Percentiles rank a stretch among this genome's conserved stretches.
These are phyloP conservation scores for Cladophialophora carrionii DNA, from an alignment of 2,329 filamentous ascomycete species.

Conservation along the genomic window DNA sequence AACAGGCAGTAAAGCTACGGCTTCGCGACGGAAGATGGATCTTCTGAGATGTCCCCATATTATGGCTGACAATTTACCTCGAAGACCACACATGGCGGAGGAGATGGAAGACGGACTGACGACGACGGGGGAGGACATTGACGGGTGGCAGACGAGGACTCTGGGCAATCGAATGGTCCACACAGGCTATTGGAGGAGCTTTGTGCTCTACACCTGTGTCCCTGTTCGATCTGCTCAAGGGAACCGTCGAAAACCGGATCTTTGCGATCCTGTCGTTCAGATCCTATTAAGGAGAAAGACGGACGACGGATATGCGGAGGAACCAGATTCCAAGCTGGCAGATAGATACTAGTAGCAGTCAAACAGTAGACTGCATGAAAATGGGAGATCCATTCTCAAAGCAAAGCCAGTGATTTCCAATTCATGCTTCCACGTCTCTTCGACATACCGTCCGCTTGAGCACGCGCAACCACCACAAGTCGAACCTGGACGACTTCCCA, in stretches of 20 bases:
- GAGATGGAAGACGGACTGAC: conserved; percentile 3
- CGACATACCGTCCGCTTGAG: too few relatives aligned
- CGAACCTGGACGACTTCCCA: too few relatives aligned
- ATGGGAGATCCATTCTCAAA: not conserved
- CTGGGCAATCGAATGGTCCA: not conserved
- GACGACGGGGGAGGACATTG: conserved; percentile 6
- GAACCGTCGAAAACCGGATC: not conserved
- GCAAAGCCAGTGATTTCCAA: not conserved
- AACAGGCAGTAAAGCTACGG: conserved; percentile 4
- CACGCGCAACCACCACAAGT: too few relatives aligned
- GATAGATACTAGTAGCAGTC: not conserved
- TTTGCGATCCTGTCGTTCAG: not conserved
- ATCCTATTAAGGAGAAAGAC: conserved; percentile 3
- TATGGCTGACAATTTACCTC: conserved; percentile 13
- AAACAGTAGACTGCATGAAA: not conserved
- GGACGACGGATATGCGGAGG: not conserved
- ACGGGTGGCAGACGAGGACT: conserved; percentile 3
- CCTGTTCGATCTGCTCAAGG: not conserved
- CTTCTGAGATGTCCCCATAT: conserved; percentile 21
- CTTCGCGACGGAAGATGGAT: conserved; percentile 7
- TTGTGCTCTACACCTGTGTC: conserved; percentile 29
- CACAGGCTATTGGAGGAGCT: conserved; percentile 22
- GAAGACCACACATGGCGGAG: conserved; percentile 8
- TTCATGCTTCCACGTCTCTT: not conserved
- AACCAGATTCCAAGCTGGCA: not conserved